A percentile compares a stretch with the other conserved stretches of the same genome.
Evolutionary conservation across 257 asterid genomes (phyloP).

Genomic region (Lavandula angustifolia): DNA sequence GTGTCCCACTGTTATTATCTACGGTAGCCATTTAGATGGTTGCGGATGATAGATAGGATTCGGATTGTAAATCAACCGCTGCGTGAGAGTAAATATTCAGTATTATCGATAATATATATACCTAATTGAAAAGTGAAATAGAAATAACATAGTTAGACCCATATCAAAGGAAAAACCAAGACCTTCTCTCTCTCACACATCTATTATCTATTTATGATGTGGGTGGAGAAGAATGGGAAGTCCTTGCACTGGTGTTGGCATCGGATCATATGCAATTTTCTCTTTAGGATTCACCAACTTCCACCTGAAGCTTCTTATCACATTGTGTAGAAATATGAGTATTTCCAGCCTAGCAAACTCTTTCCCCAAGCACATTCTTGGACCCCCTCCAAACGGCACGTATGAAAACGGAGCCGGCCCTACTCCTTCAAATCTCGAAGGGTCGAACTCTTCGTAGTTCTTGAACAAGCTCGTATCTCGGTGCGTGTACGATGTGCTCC

Average conservation of each 20-base stretch:
- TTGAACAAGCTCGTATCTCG: constrained; percentile 40
- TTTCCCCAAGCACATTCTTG: constrained; percentile 71
- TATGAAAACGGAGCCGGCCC: constrained; percentile 62
- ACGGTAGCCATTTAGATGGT: too few relatives aligned
- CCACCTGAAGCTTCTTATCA: constrained; percentile 48
- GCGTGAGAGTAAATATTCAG: too few relatives aligned
- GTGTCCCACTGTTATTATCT: too few relatives aligned
- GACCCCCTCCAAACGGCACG: constrained; percentile 78
- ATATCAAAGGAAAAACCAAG: too few relatives aligned
- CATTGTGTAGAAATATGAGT: constrained; percentile 52
- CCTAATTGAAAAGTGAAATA: too few relatives aligned
- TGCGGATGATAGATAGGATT: too few relatives aligned
- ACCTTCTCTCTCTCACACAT: too few relatives aligned
- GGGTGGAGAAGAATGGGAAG: constrained; percentile 50
- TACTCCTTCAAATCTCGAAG: constrained; percentile 65
- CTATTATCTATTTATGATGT: neutral
- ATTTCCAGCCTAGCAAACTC: constrained; percentile 65
- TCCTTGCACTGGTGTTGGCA: constrained; percentile 55
- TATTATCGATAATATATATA: too few relatives aligned
- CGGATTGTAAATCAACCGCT: too few relatives aligned
- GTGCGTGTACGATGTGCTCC: constrained; percentile 58
- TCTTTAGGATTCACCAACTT: constrained; percentile 41
- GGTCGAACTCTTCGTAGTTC: constrained; percentile 43
- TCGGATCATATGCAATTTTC: constrained; percentile 55
- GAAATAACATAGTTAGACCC: neutral